phyloP scores from a whole-genome alignment of 2,329 filamentous ascomycete genomes.

The Magnaporthales sp. region DNA sequence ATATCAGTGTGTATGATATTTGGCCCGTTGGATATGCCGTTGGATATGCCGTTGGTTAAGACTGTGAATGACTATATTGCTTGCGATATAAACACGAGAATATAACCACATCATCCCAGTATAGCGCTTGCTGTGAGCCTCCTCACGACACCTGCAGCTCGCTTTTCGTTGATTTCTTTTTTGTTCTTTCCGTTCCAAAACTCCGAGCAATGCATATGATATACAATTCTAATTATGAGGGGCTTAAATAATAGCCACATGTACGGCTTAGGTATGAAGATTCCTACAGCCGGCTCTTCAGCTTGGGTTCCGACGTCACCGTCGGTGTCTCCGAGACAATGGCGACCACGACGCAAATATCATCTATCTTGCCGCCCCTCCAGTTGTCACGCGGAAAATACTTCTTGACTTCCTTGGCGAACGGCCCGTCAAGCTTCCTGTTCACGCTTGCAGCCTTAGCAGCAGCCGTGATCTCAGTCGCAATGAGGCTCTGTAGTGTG shows the following conservation, averaged over 20 bases:
- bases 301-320: constrained; percentile 17
- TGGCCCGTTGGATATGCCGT: too few relatives aligned
- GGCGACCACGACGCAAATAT: constrained; percentile 81
- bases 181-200: constrained; percentile 1
- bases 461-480: constrained; percentile 68
- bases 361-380: constrained; percentile 89
- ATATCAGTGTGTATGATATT: too few relatives aligned
- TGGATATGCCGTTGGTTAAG: neutral
- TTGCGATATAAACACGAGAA: neutral
- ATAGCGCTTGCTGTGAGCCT: neutral
- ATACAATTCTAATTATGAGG: neutral
- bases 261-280: neutral
- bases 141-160: neutral
- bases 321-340: constrained; percentile 55
- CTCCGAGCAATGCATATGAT: constrained; percentile 5
- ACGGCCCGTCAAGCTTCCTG: constrained; percentile 76
- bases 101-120: neutral
- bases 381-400: constrained; percentile 81
- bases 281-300: constrained; percentile 16
- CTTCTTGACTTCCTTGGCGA: constrained; percentile 87
- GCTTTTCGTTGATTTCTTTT: neutral
- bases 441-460: constrained; percentile 82
- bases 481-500: constrained; percentile 70
- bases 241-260: neutral
- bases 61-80: neutral